Percentiles rank a stretch among this genome's conserved stretches.
Evolutionary conservation across 1,139 yeast species (phyloP).

Genomic region (Pichia norvegensis): DNA sequence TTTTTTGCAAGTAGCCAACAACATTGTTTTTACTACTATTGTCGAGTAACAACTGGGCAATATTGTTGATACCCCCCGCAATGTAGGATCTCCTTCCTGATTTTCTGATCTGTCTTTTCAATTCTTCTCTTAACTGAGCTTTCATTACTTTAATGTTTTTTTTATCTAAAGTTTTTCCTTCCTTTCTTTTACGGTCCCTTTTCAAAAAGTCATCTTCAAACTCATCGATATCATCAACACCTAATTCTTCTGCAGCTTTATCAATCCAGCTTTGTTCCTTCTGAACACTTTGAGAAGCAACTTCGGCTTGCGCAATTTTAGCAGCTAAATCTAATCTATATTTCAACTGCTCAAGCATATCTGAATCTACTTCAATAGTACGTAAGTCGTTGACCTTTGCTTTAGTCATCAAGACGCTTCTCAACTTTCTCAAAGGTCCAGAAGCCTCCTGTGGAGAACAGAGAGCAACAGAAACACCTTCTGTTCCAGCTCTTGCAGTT

Average conservation of each 20-base stretch:
- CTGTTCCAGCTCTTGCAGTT: slow-evolving; percentile 92
- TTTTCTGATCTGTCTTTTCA: slow-evolving; percentile 56
- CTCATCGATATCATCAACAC: slow-evolving; percentile 62
- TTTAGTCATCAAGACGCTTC: slow-evolving; percentile 44
- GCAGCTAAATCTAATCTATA: slow-evolving; percentile 64
- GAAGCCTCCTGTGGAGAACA: slow-evolving; percentile 92
- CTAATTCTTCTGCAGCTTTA: slow-evolving; percentile 91
- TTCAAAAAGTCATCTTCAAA: slow-evolving; percentile 62
- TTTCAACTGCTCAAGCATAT: slow-evolving; percentile 60
- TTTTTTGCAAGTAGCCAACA: slow-evolving; percentile 59
- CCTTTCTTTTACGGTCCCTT: slow-evolving; percentile 55
- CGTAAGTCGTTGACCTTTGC: slow-evolving; percentile 48
- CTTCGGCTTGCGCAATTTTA: slow-evolving; percentile 63
- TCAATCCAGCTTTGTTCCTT: slow-evolving; percentile 78
- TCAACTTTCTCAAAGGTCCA: slow-evolving; percentile 73
- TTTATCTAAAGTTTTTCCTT: slow-evolving; percentile 45
- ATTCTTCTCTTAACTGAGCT: slow-evolving; percentile 48
- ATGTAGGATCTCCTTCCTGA: slow-evolving; percentile 67
- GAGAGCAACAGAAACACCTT: slow-evolving; percentile 88
- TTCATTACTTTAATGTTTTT: slow-evolving; percentile 43
- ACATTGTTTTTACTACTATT: slow-evolving; percentile 53
- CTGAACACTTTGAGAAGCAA: slow-evolving; percentile 30
- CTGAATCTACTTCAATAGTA: slow-evolving; percentile 70
- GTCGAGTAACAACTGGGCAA: slow-evolving; percentile 70
- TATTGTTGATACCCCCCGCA: slow-evolving; percentile 75